Conservation (phyloP, 148 eudicot genomes). For the Diospyros lotus region DNA sequence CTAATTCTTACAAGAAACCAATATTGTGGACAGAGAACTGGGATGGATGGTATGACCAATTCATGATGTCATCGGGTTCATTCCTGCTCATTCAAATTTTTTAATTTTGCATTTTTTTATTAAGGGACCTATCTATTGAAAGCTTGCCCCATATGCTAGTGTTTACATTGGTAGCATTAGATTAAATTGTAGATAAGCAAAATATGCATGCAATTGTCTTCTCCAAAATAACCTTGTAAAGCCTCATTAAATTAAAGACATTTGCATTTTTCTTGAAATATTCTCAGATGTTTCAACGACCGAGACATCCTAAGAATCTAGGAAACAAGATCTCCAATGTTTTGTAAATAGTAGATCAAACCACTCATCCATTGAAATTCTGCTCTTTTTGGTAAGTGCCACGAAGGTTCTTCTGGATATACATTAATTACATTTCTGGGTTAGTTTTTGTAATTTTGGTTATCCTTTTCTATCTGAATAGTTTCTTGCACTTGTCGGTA, state of each 20-base stretch:
- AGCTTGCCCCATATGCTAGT: neutral
- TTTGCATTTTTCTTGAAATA: neutral
- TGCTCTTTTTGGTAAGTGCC: no score
- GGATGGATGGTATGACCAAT: conserved; percentile 84
- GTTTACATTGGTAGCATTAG: neutral
- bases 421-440: neutral
- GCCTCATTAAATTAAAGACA: neutral
- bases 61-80: neutral
- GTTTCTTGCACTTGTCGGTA: neutral
- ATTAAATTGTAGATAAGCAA: neutral
- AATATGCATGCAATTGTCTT: neutral
- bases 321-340: neutral
- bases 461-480: neutral
- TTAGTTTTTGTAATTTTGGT: neutral
- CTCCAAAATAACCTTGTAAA: neutral
- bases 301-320: neutral
- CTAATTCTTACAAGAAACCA: conserved; percentile 84
- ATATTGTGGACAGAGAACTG: conserved; percentile 88
- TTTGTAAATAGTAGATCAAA: neutral
- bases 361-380: neutral
- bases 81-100: neutral
- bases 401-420: neutral
- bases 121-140: neutral
- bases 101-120: neutral
- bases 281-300: no score